Evolutionary conservation across 805 yeast genomes (phyloP).

Genomic region (Scheffersomyces amazonensis): DNA sequence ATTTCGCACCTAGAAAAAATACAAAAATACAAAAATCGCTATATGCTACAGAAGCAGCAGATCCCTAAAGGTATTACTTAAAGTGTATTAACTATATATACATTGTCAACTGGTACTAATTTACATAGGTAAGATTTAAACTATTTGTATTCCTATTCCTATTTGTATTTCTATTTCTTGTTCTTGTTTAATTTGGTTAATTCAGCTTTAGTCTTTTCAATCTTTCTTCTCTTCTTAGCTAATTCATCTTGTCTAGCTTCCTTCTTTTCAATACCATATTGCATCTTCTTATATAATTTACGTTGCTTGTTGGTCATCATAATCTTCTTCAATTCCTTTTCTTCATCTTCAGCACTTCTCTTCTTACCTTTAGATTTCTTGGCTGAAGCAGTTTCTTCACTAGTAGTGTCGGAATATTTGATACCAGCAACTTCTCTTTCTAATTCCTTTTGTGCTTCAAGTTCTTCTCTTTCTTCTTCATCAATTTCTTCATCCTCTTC

Average conservation of each 20-base stretch:
- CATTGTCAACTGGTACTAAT: too few relatives aligned
- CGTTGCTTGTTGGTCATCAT: slow-evolving; percentile 98
- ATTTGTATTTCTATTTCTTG: slow-evolving; percentile 4
- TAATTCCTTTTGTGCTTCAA: slow-evolving; percentile 81
- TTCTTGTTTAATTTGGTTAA: slow-evolving; percentile 22
- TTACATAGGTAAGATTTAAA: not conserved
- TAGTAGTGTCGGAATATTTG: slow-evolving; percentile 56
- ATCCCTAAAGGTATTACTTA: too few relatives aligned
- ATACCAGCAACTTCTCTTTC: slow-evolving; percentile 82
- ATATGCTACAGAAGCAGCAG: too few relatives aligned
- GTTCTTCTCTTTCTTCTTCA: slow-evolving; percentile 53
- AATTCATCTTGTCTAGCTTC: slow-evolving; percentile 70
- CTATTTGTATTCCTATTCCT: not conserved
- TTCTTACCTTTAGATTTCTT: slow-evolving; percentile 43
- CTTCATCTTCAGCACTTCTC: slow-evolving; percentile 58
- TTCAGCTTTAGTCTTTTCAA: slow-evolving; percentile 58
- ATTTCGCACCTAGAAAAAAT: too few relatives aligned
- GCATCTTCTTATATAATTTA: slow-evolving; percentile 92
- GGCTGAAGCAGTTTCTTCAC: slow-evolving; percentile 22
- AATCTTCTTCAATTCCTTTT: slow-evolving; percentile 87
- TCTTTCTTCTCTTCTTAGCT: slow-evolving; percentile 64
- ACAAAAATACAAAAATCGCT: too few relatives aligned
- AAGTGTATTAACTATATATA: too few relatives aligned
- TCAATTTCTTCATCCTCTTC: slow-evolving; percentile 48
- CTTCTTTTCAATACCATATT: slow-evolving; percentile 82